These are phyloP conservation scores for Debaryomyces coudertii DNA, from an alignment of 1,139 yeast genomes.

Conservation along the genomic window DNA sequence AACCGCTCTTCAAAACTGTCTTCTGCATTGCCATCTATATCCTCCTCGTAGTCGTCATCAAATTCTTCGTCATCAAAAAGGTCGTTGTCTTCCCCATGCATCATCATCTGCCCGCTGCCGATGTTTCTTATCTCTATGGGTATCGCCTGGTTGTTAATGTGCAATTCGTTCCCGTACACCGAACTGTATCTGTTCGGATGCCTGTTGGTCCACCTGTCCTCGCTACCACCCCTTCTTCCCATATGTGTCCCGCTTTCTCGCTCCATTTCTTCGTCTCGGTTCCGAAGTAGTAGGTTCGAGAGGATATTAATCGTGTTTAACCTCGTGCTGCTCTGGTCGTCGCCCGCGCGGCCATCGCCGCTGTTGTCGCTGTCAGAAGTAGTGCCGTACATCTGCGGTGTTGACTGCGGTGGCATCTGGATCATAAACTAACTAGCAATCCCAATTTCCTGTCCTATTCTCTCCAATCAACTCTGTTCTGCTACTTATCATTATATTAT, in stretches of 20 bases:
- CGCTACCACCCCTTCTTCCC: background rate
- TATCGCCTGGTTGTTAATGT: slow-evolving; percentile 13
- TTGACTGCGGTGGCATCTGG: slow-evolving; percentile 17
- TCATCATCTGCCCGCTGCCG: slow-evolving; percentile 13
- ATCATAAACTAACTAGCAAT: background rate
- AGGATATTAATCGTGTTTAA: slow-evolving; percentile 14
- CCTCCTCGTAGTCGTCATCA: slow-evolving; percentile 14
- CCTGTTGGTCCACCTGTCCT: background rate
- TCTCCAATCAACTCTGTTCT: background rate
- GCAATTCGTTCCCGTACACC: slow-evolving; percentile 14
- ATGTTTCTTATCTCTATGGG: slow-evolving; percentile 15
- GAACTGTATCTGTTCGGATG: slow-evolving; percentile 9
- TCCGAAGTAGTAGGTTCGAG: slow-evolving; percentile 12
- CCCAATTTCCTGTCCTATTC: background rate
- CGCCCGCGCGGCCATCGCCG: background rate
- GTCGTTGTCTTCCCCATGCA: slow-evolving; percentile 13
- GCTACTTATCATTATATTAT: background rate
- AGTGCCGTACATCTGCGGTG: slow-evolving; percentile 11
- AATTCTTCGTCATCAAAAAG: slow-evolving; percentile 13
- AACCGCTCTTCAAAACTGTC: slow-evolving; percentile 9
- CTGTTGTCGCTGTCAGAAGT: background rate
- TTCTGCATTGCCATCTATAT: slow-evolving; percentile 9
- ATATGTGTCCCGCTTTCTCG: background rate
- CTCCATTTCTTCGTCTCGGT: slow-evolving; percentile 2
- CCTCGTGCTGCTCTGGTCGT: background rate